These are phyloP conservation scores for Venturiaceae sp. DNA, from an alignment of 2,329 filamentous ascomycete species.

Conservation along the genomic window DNA sequence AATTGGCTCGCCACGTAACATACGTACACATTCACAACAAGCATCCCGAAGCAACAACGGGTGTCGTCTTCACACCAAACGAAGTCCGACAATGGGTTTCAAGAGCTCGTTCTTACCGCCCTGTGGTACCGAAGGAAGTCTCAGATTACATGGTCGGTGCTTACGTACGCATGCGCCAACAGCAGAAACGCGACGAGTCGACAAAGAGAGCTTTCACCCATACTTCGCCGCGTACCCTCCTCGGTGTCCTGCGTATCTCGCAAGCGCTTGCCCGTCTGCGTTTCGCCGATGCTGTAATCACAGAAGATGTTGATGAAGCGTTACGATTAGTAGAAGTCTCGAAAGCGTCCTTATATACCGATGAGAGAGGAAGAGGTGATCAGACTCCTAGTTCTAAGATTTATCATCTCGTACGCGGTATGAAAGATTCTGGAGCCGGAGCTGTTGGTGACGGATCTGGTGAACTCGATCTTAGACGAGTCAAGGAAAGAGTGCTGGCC, in stretches of 20 bases:
- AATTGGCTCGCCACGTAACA: constrained; percentile 89
- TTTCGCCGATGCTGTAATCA: constrained; percentile 75
- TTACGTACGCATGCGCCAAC: constrained; percentile 87
- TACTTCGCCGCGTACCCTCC: constrained; percentile 84
- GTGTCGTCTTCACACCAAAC: constrained; percentile 67
- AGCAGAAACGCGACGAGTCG: constrained; percentile 85
- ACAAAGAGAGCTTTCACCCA: constrained; percentile 89
- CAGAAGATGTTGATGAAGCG: constrained; percentile 93
- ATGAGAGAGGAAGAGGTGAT: constrained; percentile 45
- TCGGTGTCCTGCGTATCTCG: constrained; percentile 85
- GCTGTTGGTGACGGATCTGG: constrained; percentile 65
- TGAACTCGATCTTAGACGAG: constrained; percentile 78
- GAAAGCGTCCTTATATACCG: constrained; percentile 79
- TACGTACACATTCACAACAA: constrained; percentile 95
- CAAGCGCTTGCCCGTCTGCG: constrained; percentile 88
- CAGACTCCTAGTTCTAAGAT: constrained; percentile 82
- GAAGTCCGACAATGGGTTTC: constrained; percentile 96
- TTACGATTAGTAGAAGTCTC: constrained; percentile 84
- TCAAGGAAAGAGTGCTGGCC: constrained; percentile 83
- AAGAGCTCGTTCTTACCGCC: constrained; percentile 80
- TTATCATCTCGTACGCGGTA: constrained; percentile 83
- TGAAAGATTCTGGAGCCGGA: constrained; percentile 75
- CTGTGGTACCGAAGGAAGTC: constrained; percentile 72
- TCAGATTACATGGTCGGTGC: constrained; percentile 96
- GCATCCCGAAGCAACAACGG: constrained; percentile 46